A percentile compares a stretch with the other conserved stretches of the same genome.
These are phyloP conservation scores for Penicillium bovifimosum DNA, from an alignment of 495 filamentous ascomycete genomes.

Conservation along the genomic window DNA sequence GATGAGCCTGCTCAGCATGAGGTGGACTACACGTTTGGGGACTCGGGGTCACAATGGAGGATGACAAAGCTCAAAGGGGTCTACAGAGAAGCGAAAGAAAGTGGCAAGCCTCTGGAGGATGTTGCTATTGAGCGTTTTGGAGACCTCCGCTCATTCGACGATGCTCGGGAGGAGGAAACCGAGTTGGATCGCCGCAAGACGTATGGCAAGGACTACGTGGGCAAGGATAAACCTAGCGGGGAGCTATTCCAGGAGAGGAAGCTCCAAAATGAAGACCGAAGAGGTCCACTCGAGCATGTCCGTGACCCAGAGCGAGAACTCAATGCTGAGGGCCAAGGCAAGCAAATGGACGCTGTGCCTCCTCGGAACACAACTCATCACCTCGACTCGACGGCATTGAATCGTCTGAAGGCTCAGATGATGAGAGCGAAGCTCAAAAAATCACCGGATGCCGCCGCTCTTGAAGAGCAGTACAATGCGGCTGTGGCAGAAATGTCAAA, in stretches of 20 bases:
- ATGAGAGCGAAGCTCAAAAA: constrained; percentile 87
- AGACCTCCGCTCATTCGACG: constrained; percentile 78
- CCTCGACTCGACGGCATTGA: constrained; percentile 73
- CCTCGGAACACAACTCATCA: constrained; percentile 39
- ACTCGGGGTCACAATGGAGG: constrained; percentile 84
- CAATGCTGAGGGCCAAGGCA: constrained; percentile 39
- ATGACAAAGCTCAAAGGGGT: constrained; percentile 91
- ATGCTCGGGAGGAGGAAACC: constrained; percentile 90
- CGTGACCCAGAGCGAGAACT: constrained; percentile 37
- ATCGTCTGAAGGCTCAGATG: constrained; percentile 83
- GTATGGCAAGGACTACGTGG: constrained; percentile 82
- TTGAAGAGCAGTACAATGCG: constrained; percentile 81
- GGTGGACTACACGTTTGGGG: constrained; percentile 82
- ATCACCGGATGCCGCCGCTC: constrained; percentile 62
- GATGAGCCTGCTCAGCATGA: constrained; percentile 53
- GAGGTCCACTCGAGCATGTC: constrained; percentile 26
- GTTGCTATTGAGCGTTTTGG: constrained; percentile 79
- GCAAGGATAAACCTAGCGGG: constrained; percentile 82
- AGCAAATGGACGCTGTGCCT: constrained; percentile 36
- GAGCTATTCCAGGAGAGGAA: constrained; percentile 77
- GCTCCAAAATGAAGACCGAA: constrained; percentile 43
- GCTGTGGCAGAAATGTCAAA: constrained; percentile 59
- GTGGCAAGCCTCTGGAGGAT: constrained; percentile 64
- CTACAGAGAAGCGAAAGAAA: constrained; percentile 74
- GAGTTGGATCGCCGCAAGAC: constrained; percentile 79